Base-by-base conservation (phyloP, 2,329 filamentous ascomycete species). In the Teratosphaeria zuluensis region DNA sequence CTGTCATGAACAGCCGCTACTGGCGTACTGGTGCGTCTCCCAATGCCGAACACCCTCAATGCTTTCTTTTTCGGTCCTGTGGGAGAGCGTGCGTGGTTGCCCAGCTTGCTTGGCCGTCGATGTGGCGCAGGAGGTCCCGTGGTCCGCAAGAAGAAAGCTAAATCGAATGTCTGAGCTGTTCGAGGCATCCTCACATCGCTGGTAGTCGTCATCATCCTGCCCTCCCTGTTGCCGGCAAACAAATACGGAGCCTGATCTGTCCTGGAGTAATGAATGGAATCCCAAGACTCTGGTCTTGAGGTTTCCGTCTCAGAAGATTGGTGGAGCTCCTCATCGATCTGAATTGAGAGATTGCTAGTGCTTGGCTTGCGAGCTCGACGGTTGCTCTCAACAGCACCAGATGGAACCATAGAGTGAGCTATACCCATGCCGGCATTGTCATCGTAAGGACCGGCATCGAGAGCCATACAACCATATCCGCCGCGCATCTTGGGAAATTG, bases 131-230 rank as follows among this genome's bases (percentile, higher is more conserved):
- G 62, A 1, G 74, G 74, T 21, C 70, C 73, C 4, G 73, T 75
- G 6, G 71, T 72, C 58, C 67, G 67, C 54, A 76, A 60, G 56
- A 75, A 76, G 53, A 67, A 71, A 14, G 72, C 71, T 57, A 76
- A 63, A 46, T 75, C 72, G 19, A 19, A 48, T 21, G 42, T 48
- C 4, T 48, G 42, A 48, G 42, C 42, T 6, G 42, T 19, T n/a
- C 42, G 16, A 19, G 42, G 42, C 19, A 48, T 48, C 21, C 42
- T 48, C 16, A 19, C 42, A 64, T 61, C 24, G 58, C 64, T 9
- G 68, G 69, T 38, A 71, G 68, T 63, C 14, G 69, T 71, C 59
- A 68, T 71, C 66, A 68, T 71, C 56, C 60, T 66, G 64, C 64
- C 66, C 48, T 64, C 58, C 56, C 57, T 30, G 31, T 56, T 42